These are phyloP conservation scores for Linanthus parryae DNA, from an alignment of 148 eudicot genomes.

Conservation along the genomic window DNA sequence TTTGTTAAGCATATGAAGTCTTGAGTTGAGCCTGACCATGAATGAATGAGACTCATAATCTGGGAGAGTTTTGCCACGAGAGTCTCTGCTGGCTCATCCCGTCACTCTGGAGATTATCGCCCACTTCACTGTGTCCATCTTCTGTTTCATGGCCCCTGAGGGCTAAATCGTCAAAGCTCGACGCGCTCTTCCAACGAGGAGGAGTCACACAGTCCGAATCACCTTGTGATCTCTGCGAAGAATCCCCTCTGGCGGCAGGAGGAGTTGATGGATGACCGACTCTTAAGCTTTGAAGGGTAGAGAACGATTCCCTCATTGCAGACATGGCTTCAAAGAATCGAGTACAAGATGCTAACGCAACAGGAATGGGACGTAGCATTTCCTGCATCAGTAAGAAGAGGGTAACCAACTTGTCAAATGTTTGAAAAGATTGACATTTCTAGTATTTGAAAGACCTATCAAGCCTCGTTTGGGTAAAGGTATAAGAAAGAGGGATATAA, in stretches of 20 bases:
- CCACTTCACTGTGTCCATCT: conserved; percentile 29
- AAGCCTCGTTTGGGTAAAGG: too few species aligned
- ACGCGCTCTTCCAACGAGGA: conserved; percentile 67
- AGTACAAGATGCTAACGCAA: conserved; percentile 96
- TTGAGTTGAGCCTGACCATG: too few species aligned
- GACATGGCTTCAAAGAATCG: conserved; percentile 98
- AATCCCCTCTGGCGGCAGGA: conserved; percentile 38
- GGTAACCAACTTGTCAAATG: conserved; percentile 61
- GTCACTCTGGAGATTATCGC: conserved; percentile 19
- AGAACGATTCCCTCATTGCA: conserved; percentile 97
- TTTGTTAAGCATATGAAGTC: too few species aligned
- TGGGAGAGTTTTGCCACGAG: too few species aligned
- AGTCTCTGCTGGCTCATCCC: conserved; percentile 36
- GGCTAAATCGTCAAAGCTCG: conserved; percentile 54
- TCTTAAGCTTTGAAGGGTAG: conserved; percentile 75
- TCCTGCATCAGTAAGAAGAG: conserved; percentile 41
- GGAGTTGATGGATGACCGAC: conserved; percentile 50
- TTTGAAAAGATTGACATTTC: too few species aligned
- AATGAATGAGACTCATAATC: too few species aligned
- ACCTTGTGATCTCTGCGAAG: conserved; percentile 29
- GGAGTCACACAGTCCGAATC: conserved; percentile 76
- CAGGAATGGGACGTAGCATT: conserved; percentile 98
- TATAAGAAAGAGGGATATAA: too few species aligned
- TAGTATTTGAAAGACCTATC: too few species aligned
- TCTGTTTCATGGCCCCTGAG: conserved; percentile 27